Base-by-base conservation (phyloP, 768 basidiomycete genomes). In the Boletus sensibilis region DNA sequence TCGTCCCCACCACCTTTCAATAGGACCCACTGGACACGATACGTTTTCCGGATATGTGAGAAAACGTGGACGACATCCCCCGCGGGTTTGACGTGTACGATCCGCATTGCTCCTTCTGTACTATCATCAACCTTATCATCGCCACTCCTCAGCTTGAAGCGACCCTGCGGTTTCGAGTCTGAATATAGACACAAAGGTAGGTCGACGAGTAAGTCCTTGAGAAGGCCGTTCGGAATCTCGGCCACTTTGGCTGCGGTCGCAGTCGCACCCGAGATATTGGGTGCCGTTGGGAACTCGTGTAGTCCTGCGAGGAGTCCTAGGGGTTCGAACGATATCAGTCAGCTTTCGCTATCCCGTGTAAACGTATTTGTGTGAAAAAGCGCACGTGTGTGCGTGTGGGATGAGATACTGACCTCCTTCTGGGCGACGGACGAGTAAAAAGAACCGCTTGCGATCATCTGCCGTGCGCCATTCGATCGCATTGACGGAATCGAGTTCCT, bases 41-140 rank as follows among this genome's bases (percentile, higher is more conserved):
- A 95, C 13, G 90, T 94, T 76, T 94, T 93, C 64, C 78, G 84
- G 67, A 95, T 90, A 68, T 98, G 94, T 10, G 91, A 93, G 73
- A 97, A 97, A 45, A 92, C 75, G 65, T 96, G 94, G 4, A 86
- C 55, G 37, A 95, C 83, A 56, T 87, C 81, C 12, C 87, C 86
- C 21, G 76, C 83, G 20, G 79, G 74, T 54, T 74, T 73, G 51
- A 86, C 75, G 55, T 76, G 73, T 38, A 73, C 62, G 21, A 89
- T 76, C 18, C 68, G 73, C 20, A 67, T 45, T 33, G 40, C 34
- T 1, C 42, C 60, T 14, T 52, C 51, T 1, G 43, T 42, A 25
- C 4, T 10, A 14, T 45, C 40, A 20, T 45, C 29, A 1, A 29
- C 16, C 16, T 27, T 16, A 8, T 42, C 11, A 5, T 29, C 40